Conservation (phyloP, 352 stramenopile species). For the Plasmopara viticola region DNA sequence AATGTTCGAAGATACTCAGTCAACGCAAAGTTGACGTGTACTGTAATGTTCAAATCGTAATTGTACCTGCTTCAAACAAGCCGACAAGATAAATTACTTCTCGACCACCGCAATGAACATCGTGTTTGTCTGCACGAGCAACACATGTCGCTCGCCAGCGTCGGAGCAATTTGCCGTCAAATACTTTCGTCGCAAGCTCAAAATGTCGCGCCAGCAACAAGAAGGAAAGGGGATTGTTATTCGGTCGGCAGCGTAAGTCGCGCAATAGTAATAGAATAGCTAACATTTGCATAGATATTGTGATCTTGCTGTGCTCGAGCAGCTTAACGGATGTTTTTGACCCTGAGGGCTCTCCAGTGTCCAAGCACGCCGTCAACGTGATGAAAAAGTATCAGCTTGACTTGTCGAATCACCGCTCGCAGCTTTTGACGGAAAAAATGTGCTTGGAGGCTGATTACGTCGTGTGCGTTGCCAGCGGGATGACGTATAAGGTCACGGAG, state of each 20-base stretch:
- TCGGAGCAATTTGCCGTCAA: constrained; percentile 72
- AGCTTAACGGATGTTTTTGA: constrained; percentile 75
- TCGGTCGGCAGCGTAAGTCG: constrained; percentile 60
- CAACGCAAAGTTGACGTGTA: no score
- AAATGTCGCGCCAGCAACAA: constrained; percentile 61
- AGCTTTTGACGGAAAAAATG: constrained; percentile 61
- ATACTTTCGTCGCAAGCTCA: constrained; percentile 64
- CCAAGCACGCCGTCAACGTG: constrained; percentile 49
- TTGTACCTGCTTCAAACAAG: constrained; percentile 6
- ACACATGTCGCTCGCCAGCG: constrained; percentile 76
- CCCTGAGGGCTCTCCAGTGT: constrained; percentile 52
- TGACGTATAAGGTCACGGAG: constrained; percentile 56
- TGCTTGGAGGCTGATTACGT: constrained; percentile 62
- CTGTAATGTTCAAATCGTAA: constrained; percentile 13
- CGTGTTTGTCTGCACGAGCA: constrained; percentile 82
- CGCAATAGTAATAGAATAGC: background rate
- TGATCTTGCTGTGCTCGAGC: background rate
- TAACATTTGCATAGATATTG: background rate
- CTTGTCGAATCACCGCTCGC: constrained; percentile 56
- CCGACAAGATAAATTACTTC: background rate
- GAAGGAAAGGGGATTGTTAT: constrained; percentile 63
- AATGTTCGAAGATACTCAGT: no score
- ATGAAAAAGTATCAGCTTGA: constrained; percentile 76
- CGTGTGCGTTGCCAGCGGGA: constrained; percentile 62
- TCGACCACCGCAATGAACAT: constrained; percentile 59